A percentile compares a stretch with the other conserved stretches of the same genome.
These are phyloP conservation scores for Gentiana macrophylla DNA, from an alignment of 257 asterid genomes.

Conservation along the genomic window DNA sequence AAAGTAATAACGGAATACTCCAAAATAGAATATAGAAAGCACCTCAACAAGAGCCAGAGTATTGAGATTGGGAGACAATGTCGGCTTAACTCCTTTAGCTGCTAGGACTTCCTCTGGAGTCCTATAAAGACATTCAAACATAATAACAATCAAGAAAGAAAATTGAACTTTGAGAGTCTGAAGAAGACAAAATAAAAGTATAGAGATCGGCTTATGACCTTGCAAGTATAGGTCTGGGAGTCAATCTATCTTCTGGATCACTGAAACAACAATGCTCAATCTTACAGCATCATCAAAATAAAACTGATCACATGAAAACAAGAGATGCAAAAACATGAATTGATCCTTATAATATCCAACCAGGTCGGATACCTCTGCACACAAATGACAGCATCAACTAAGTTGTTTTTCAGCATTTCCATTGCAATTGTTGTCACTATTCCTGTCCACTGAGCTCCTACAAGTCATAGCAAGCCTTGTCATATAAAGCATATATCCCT, in stretches of 20 bases:
- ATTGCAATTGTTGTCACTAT: constrained; percentile 94
- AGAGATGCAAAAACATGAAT: neutral
- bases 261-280: constrained; percentile 25
- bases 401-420: constrained; percentile 87
- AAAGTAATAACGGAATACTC: neutral
- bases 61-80: constrained; percentile 90
- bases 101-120: constrained; percentile 96
- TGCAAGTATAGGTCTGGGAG: constrained; percentile 87
- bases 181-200: constrained; percentile 4
- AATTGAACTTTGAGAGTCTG: constrained; percentile 3
- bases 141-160: constrained; percentile 6
- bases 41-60: constrained; percentile 96
- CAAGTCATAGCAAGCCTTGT: constrained; percentile 9
- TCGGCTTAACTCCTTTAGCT: constrained; percentile 97
- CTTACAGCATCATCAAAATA: constrained; percentile 1
- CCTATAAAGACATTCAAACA: constrained; percentile 27
- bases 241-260: constrained; percentile 94
- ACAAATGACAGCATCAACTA: constrained; percentile 96
- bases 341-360: neutral
- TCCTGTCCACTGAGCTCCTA: constrained; percentile 99
- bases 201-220: constrained; percentile 31
- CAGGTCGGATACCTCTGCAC: constrained; percentile 61
- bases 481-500: neutral
- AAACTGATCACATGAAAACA: neutral
- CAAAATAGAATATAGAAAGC: constrained; percentile 16